Evolutionary conservation across 2,329 filamentous ascomycete genomes (phyloP), one percentile per base, ranked within the genome.

Genomic region (Didymella pinodella): DNA sequence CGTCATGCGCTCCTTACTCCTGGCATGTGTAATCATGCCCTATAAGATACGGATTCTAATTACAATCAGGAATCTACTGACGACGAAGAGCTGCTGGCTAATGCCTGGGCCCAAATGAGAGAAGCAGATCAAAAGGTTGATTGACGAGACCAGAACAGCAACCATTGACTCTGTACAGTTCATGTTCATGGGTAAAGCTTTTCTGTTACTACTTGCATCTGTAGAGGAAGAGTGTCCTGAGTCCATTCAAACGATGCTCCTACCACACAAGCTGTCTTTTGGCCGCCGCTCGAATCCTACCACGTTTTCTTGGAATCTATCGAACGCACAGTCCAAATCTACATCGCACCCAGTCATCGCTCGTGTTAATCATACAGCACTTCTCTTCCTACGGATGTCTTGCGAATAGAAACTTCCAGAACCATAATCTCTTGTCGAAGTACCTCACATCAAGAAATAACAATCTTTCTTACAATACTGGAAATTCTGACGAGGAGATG

Each of bases 221-320:
- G 46, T 29, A 11, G 46, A 48, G 34, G 11, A 5, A 32, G 46
- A 48, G 26, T 11, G 34, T 22, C 46, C 34, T 18, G 25, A 48
- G 11, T 48, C 32, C n/a, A 29, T 48, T 7, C 46, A 48, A 29
- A 14, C 46, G 34, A 48, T 12, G 46, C 46, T 48, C 46, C 26
- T 48, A 32, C 46, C 46, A 48, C 46, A 48, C 46, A 51, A 22
- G 20, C 36, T 41, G 43, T 46, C 43, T 46, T 46, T 46, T 7
- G 43, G 26, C 16, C 20, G 36, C n/a, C 11, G 31, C 31, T 32
- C 31, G 31, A 32, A 32, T n/a, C n/a, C n/a, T 14, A 7, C 31
- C 14, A 32, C 31, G n/a, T n/a, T n/a, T n/a, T n/a, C n/a, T n/a
- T n/a, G n/a, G n/a, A n/a, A n/a, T n/a, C n/a, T n/a, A 32, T 14